Base-by-base conservation (phyloP, 2,329 filamentous ascomycete species). In the Fusarium armeniacum region DNA sequence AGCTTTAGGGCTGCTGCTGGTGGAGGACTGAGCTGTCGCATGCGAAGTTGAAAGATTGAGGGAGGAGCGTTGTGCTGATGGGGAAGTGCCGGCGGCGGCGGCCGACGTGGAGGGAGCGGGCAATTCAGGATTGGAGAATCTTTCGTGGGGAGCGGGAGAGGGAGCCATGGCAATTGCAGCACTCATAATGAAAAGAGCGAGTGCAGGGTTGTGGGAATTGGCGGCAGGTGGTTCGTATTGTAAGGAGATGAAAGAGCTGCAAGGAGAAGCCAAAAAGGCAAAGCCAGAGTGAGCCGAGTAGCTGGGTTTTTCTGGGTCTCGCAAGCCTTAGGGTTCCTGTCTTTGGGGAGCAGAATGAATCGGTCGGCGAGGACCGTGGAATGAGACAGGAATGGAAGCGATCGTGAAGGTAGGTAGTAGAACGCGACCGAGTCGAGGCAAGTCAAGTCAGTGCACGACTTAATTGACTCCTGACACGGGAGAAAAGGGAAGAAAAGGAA, bases 151-250 rank as follows among this genome's bases (percentile, higher is more conserved):
- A 81, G 88, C 88, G 76, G 88, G 89, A 78, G 89, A 90, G 71
- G 88, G 88, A 77, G 87, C 88, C 89, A 90, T 90, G 76, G 88
- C 87, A 78, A 90, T 86, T 80, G 87, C 88, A 78, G 89, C 84
- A 83, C 88, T 90, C 89, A 91, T 91, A 78, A 74, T 89, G 78
- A 75, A 70, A 57, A 55, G 61, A 70, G 56, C 33, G 47, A 49
- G 62, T 65, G 58, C 61, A 69, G 61, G 58, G 61, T 59, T 69
- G 64, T 58, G 60, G 41, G 55, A 67, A 57, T 67, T 70, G 57
- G 57, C 40, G 49, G 53, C 51, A 58, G 62, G 52, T 70, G 58
- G 63, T 65, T 59, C 55, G 65, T 68, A 49, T 58, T 68, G 58
- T 49, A 59, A 70, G 55, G 59, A 61, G 59, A 60, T 58, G 60